Conservation (phyloP, 2,329 filamentous ascomycete species). For the Calonectria fujianensis region DNA sequence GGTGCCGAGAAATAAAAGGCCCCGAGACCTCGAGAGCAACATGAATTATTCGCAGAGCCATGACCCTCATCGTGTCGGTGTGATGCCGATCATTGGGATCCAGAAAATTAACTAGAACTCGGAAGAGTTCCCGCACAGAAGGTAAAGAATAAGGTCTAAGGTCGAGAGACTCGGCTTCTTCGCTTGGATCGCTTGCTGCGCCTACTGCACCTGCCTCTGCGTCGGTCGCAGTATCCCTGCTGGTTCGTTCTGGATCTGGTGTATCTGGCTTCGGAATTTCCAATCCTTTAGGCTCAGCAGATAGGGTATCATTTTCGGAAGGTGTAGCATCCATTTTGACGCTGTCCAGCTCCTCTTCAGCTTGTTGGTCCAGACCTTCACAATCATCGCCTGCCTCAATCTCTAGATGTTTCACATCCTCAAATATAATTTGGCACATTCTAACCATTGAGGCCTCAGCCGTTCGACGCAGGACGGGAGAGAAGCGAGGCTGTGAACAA, state of each 20-base stretch:
- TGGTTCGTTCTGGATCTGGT: slow-evolving; percentile 54
- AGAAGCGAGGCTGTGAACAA: slow-evolving; percentile 94
- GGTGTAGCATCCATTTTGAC: slow-evolving; percentile 80
- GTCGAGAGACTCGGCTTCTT: slow-evolving; percentile 70
- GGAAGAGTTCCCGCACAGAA: slow-evolving; percentile 94
- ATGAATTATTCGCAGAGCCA: slow-evolving; percentile 97
- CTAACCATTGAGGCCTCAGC: slow-evolving; percentile 98
- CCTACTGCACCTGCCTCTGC: slow-evolving; percentile 56
- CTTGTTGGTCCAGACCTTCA: slow-evolving; percentile 79
- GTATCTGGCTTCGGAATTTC: slow-evolving; percentile 45
- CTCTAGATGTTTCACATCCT: slow-evolving; percentile 88
- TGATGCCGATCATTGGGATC: slow-evolving; percentile 95
- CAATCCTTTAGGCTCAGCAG: slow-evolving; percentile 46
- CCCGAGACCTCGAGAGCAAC: slow-evolving; percentile 97
- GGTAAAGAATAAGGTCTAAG: slow-evolving; percentile 94
- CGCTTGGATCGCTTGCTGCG: slow-evolving; percentile 58
- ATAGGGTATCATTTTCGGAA: slow-evolving; percentile 47
- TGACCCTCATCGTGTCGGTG: slow-evolving; percentile 96
- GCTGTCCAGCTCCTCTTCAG: slow-evolving; percentile 81
- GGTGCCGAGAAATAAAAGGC: slow-evolving; percentile 94
- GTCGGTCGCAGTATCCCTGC: slow-evolving; percentile 73
- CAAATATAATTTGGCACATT: slow-evolving; percentile 99
- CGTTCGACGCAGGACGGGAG: slow-evolving; percentile 90
- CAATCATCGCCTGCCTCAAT: slow-evolving; percentile 82
- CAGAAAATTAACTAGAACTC: slow-evolving; percentile 93